Base-by-base conservation (phyloP, 2,329 filamentous ascomycete genomes). In the Alternaria sp. region DNA sequence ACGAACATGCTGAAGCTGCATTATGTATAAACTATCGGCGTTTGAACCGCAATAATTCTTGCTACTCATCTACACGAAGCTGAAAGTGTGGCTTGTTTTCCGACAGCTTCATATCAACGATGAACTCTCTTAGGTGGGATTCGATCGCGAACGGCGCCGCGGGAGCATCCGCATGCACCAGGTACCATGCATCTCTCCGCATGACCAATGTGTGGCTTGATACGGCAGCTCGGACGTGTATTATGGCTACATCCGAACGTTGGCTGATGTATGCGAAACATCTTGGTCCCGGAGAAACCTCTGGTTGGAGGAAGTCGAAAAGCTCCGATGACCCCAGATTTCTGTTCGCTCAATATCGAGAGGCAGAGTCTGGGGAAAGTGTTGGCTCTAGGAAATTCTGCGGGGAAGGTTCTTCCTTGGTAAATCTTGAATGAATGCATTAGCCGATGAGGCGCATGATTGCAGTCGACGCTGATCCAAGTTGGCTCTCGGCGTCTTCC, bases 301-400 rank as follows among this genome's bases (percentile, higher is more conserved):
- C 41, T 61, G 52, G 62, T 68, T 66, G 65, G 65, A 61, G 65
- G 65, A 65, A 68, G 9, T 58, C 60, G 24, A 48, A 28, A 16
- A 16, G 53, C 41, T 22, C 18, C 51, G 24, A 26, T 14, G 3
- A 49, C 47, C 54, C 59, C 51, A 28, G 48, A 58, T 38, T 51
- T 24, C 39, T 22, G 26, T 34, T 51, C 39, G 20, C 38, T n/a
- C 32, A 30, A 38, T 28, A 16, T 36, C 22, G 24, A 32, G 8
- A 51, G 18, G 51, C 43, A 58, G 55, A 62, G 39, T 51, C 56
- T 54, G 62, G 54, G 57, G 54, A 57, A n/a, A 7, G 14, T 5
- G 22, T 44, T 54, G 41, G 43, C 22, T 26, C 43, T 30, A 28
- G 7, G 7, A 3, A 32, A 43, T 28, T n/a, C 32, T 52, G 49